Percentiles rank a stretch among this genome's conserved stretches.
These are phyloP conservation scores for Aspergillus asperescens DNA, from an alignment of 495 filamentous ascomycete genomes.

Conservation along the genomic window DNA sequence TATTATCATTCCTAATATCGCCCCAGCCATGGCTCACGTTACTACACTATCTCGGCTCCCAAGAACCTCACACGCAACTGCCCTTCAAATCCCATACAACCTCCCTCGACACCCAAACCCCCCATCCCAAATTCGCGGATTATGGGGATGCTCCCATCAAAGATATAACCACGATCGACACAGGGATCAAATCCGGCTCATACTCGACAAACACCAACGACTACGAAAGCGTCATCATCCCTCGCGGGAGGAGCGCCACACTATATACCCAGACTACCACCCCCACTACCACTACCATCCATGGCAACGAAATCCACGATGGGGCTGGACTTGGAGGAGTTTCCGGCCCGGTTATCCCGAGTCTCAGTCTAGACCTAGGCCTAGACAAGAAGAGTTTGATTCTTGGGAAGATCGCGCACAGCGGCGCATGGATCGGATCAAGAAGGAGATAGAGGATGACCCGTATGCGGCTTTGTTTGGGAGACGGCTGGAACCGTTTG, in stretches of 20 bases:
- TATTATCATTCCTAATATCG: neutral
- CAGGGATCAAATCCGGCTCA: slow-evolving; percentile 2
- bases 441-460: slow-evolving; percentile 35
- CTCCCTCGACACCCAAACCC: neutral
- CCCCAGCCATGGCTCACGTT: neutral
- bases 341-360: slow-evolving; percentile 16
- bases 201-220: slow-evolving; percentile 6
- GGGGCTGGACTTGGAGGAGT: slow-evolving; percentile 3
- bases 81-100: no score
- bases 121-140: slow-evolving; percentile 1
- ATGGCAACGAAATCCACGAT: slow-evolving; percentile 12
- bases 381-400: slow-evolving; percentile 19
- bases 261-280: neutral
- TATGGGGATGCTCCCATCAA: slow-evolving; percentile 3
- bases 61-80: neutral
- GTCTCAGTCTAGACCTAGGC: neutral
- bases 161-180: neutral
- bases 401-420: slow-evolving; percentile 17
- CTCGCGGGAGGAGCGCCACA: neutral
- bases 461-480: slow-evolving; percentile 43
- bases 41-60: neutral
- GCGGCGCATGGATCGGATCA: slow-evolving; percentile 30
- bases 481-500: slow-evolving; percentile 24
- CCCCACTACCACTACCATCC: slow-evolving; percentile 6
- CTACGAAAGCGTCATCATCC: slow-evolving; percentile 14